Conservation (phyloP, 129 eudicot species). For the Saposhnikovia divaricata region DNA sequence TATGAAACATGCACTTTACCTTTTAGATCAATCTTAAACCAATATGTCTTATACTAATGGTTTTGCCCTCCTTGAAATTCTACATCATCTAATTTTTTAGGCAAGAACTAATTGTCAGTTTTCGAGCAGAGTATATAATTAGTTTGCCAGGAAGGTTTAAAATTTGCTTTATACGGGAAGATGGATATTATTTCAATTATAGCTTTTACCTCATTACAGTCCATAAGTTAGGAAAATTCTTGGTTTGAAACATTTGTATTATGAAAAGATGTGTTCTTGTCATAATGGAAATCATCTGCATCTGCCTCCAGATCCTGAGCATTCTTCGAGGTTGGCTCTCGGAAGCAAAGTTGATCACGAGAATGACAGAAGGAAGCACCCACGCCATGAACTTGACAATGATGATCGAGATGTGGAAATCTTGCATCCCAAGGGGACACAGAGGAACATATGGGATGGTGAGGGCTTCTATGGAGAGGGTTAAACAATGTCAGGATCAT, state of each 20-base stretch:
- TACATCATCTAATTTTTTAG: no score
- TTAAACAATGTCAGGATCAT: constrained; percentile 34
- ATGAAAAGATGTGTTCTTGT: constrained; percentile 83
- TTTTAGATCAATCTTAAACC: no score
- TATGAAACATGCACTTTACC: no score
- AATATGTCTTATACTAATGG: no score
- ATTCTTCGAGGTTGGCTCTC: constrained; percentile 54
- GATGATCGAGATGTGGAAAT: constrained; percentile 18
- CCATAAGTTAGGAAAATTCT: not conserved
- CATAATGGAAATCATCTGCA: constrained; percentile 77
- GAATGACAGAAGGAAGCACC: constrained; percentile 35
- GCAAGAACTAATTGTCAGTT: no score
- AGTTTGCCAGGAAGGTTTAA: no score
- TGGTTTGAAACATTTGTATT: constrained; percentile 77
- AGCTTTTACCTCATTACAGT: no score
- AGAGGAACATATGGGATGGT: constrained; percentile 22
- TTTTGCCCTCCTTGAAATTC: no score
- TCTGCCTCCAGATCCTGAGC: constrained; percentile 77
- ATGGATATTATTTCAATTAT: not conserved
- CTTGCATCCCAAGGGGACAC: not conserved
- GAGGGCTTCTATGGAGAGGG: constrained; percentile 47
- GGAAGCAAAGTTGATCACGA: constrained; percentile 55
- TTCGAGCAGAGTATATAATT: no score
- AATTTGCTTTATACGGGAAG: no score
- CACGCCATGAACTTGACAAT: constrained; percentile 49